Percentiles rank a stretch among this genome's conserved stretches.
phyloP scores from a whole-genome alignment of 1,284 basidiomycete genomes.

The Pyrrhoderma lamaoense region DNA sequence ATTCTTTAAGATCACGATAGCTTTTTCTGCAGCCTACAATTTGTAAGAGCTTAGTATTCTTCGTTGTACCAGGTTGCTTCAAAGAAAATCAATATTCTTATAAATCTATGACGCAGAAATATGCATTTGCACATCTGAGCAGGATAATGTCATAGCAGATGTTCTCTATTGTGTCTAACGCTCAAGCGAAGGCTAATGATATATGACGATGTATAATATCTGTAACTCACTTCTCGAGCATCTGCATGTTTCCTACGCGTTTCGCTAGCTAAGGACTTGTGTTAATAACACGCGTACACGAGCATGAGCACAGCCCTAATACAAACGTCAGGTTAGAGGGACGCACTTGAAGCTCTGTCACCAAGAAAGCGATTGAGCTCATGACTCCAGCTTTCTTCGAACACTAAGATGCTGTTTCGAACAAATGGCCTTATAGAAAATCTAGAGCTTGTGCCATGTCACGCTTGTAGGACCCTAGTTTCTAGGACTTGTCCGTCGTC shows the following conservation, averaged over 20 bases:
- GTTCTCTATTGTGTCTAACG: too few relatives aligned
- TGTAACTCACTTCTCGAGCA: conserved; percentile 61
- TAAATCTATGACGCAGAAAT: too few relatives aligned
- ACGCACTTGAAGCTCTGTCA: conserved; percentile 41
- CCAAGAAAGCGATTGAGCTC: conserved; percentile 41
- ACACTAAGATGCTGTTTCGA: too few relatives aligned
- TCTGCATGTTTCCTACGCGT: conserved; percentile 77
- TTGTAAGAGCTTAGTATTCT: neutral
- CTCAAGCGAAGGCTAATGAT: neutral
- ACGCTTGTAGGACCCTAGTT: too few relatives aligned
- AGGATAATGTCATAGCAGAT: too few relatives aligned
- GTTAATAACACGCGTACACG: neutral
- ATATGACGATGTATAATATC: neutral
- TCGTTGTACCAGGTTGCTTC: too few relatives aligned
- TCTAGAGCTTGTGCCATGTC: too few relatives aligned
- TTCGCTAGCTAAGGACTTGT: conserved; percentile 69
- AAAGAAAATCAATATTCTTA: too few relatives aligned
- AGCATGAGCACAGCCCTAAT: neutral
- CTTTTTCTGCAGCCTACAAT: conserved; percentile 73
- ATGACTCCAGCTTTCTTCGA: conserved; percentile 22
- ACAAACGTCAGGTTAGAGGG: neutral
- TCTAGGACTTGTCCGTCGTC: too few relatives aligned
- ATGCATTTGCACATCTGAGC: too few relatives aligned
- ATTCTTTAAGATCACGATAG: conserved; percentile 67
- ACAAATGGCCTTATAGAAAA: too few relatives aligned